phyloP scores from a whole-genome alignment of 1,284 basidiomycete species.

The Psilocybe mexicana region DNA sequence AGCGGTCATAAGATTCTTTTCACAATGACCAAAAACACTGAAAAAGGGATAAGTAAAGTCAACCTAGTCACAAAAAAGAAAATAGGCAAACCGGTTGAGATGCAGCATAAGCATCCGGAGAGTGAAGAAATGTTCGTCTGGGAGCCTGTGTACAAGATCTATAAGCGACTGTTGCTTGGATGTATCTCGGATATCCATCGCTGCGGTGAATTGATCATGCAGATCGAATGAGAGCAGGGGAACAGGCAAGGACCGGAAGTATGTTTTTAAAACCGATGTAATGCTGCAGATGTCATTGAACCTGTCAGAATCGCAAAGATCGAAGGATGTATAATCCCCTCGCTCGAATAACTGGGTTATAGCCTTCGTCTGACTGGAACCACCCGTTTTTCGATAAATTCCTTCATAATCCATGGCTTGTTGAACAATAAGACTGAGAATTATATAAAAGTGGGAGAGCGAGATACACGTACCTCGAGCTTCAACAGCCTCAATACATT shows the following conservation, averaged over 20 bases:
- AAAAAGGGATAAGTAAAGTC: constrained; percentile 8
- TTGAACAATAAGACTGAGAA: constrained; percentile 1
- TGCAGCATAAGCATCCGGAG: constrained; percentile 85
- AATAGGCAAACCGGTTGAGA: constrained; percentile 67
- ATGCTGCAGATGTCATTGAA: constrained; percentile 98
- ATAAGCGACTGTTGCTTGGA: constrained; percentile 64
- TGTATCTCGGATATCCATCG: constrained; percentile 70
- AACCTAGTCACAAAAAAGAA: not conserved
- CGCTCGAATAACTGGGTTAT: constrained; percentile 96
- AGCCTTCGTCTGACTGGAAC: constrained; percentile 86
- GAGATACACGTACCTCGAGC: constrained; percentile 59
- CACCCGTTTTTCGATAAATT: constrained; percentile 97
- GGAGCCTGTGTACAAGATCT: constrained; percentile 78
- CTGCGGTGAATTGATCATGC: constrained; percentile 87
- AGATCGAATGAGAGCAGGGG: constrained; percentile 91
- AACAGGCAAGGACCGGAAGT: constrained; percentile 89
- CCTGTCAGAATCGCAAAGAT: constrained; percentile 82
- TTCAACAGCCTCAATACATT: constrained; percentile 94
- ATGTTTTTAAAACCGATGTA: constrained; percentile 96
- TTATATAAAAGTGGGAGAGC: not conserved
- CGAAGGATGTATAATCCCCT: constrained; percentile 86
- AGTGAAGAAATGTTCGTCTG: constrained; percentile 87
- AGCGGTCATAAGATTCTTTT: constrained; percentile 91
- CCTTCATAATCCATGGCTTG: constrained; percentile 90
- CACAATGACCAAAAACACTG: constrained; percentile 70